These are phyloP conservation scores for Tephrocybe sp. DNA, from an alignment of 768 basidiomycete species.

Conservation along the genomic window DNA sequence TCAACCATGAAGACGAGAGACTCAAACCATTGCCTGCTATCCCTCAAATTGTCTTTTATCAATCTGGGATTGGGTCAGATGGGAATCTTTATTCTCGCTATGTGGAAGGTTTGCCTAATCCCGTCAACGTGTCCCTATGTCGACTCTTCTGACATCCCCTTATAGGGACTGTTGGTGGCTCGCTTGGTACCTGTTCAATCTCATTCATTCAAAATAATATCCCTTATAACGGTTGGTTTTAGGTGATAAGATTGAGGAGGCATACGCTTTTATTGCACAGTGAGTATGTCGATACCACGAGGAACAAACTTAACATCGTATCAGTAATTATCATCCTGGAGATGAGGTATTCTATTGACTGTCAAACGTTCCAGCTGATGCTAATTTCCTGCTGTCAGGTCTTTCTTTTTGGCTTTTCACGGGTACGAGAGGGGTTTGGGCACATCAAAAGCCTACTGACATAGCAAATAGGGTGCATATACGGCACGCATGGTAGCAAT, in stretches of 20 bases:
- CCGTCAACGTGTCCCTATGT: neutral
- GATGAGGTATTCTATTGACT: conserved; percentile 54
- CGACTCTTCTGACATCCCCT: neutral
- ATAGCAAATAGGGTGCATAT: conserved; percentile 61
- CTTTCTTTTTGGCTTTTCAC: conserved; percentile 76
- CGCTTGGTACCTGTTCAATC: conserved; percentile 45
- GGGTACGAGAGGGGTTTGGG: conserved; percentile 38
- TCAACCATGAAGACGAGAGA: conserved; percentile 50
- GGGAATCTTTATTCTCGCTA: conserved; percentile 57
- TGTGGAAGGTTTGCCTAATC: conserved; percentile 48
- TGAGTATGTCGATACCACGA: conserved; percentile 34
- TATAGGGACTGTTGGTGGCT: conserved; percentile 62
- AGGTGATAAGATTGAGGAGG: conserved; percentile 78
- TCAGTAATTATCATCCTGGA: conserved; percentile 67
- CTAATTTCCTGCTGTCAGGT: conserved; percentile 41
- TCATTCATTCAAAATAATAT: too few relatives aligned
- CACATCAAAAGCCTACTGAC: conserved; percentile 6
- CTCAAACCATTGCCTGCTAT: conserved; percentile 33
- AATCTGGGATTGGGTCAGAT: conserved; percentile 60
- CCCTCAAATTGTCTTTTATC: conserved; percentile 65
- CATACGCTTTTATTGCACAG: conserved; percentile 81
- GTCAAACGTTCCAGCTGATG: neutral
- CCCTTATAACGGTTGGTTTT: neutral
- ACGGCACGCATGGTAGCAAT: conserved; percentile 73
- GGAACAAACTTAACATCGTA: too few relatives aligned